Percentiles rank a stretch among this genome's conserved stretches.
These are phyloP conservation scores for Pterocarpus santalinus DNA, from an alignment of 306 rosid species.

Conservation along the genomic window DNA sequence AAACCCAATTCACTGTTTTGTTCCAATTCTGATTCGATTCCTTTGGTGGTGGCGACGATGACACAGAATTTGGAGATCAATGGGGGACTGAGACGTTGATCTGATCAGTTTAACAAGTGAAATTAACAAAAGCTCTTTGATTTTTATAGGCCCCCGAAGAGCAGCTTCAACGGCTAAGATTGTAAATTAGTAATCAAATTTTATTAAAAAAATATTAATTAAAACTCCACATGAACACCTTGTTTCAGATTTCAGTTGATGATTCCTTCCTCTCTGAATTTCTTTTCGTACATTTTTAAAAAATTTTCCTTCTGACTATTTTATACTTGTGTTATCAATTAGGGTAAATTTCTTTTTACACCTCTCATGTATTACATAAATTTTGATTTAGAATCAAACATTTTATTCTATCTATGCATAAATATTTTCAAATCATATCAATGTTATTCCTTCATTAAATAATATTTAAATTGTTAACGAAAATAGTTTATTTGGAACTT, in stretches of 20 bases:
- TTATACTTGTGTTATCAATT: slow-evolving; percentile 14
- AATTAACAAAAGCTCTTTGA: neutral
- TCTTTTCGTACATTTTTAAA: neutral
- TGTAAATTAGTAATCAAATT: neutral
- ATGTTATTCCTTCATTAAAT: too few species aligned
- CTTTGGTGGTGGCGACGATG: slow-evolving; percentile 48
- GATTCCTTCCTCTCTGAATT: neutral
- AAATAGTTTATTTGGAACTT: too few species aligned
- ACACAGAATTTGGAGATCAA: slow-evolving; percentile 65
- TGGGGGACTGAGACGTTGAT: slow-evolving; percentile 66
- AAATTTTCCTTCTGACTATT: neutral
- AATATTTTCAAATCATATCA: too few species aligned
- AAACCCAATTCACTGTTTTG: slow-evolving; percentile 58
- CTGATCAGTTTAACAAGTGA: slow-evolving; percentile 55
- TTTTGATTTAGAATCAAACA: too few species aligned
- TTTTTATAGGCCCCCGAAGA: slow-evolving; percentile 17
- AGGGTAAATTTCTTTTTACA: too few species aligned
- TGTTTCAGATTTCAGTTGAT: neutral
- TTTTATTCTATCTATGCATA: too few species aligned
- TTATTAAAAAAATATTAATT: neutral
- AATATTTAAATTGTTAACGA: too few species aligned
- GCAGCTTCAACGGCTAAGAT: slow-evolving; percentile 45
- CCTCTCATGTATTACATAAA: too few species aligned
- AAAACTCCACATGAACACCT: neutral
- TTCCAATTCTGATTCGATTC: slow-evolving; percentile 73